These are phyloP conservation scores for Dipteronia dyeriana DNA, from an alignment of 345 rosid species.

Conservation along the genomic window DNA sequence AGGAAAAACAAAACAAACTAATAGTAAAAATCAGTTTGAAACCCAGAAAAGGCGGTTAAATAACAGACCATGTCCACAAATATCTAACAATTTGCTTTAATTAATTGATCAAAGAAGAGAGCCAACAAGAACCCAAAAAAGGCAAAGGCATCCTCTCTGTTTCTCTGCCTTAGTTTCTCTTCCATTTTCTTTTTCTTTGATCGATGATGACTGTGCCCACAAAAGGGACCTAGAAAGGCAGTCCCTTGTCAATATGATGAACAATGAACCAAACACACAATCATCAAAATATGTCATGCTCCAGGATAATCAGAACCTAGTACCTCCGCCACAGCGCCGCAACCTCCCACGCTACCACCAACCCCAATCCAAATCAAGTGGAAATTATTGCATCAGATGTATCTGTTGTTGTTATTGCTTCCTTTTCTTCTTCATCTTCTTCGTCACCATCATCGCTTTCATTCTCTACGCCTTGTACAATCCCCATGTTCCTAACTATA, in stretches of 20 bases:
- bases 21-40: constrained; percentile 10
- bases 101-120: constrained; percentile 26
- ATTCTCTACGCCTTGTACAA: constrained; percentile 26
- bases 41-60: constrained; percentile 6
- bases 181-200: constrained; percentile 15
- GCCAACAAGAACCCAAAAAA: not conserved
- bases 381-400: constrained; percentile 36
- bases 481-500: constrained; percentile 45
- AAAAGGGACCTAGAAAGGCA: constrained; percentile 19
- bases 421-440: constrained; percentile 37
- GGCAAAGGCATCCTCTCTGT: not conserved
- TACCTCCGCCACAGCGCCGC: constrained; percentile 47
- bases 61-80: constrained; percentile 33
- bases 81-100: constrained; percentile 31
- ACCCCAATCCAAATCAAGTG: not conserved
- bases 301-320: constrained; percentile 21
- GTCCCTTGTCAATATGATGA: not conserved
- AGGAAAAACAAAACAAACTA: not conserved
- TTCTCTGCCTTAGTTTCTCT: constrained; percentile 5
- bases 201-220: constrained; percentile 39
- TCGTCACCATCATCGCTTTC: constrained; percentile 21
- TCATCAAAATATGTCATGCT: constrained; percentile 45
- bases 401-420: constrained; percentile 49
- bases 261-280: not conserved
- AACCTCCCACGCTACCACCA: constrained; percentile 38